Evolutionary conservation across 257 asterid species (phyloP).

Genomic region (Agastache rugosa): DNA sequence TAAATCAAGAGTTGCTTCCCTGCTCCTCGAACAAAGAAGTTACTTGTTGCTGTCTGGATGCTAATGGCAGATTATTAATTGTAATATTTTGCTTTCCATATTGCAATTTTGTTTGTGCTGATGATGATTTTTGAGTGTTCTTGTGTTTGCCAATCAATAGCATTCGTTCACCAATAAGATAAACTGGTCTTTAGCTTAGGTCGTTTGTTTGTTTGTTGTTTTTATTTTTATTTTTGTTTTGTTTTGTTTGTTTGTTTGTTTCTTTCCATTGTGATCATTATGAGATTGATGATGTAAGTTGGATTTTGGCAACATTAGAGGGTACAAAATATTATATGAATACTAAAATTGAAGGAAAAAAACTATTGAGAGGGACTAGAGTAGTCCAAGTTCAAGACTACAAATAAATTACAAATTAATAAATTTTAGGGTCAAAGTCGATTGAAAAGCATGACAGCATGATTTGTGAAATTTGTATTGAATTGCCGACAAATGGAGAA

Average conservation of each 20-base stretch:
- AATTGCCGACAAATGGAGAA: not conserved
- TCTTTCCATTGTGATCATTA: no score
- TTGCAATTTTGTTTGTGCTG: constrained; percentile 10
- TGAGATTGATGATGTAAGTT: not conserved
- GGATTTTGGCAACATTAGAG: not conserved
- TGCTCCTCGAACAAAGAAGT: constrained; percentile 28
- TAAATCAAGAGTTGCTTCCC: constrained; percentile 28
- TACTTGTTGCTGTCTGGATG: constrained; percentile 29
- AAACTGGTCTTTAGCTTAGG: not conserved
- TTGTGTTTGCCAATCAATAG: not conserved
- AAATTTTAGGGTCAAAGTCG: not conserved
- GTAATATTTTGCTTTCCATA: constrained; percentile 22
- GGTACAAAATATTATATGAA: not conserved
- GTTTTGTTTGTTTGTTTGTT: no score
- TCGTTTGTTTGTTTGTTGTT: not conserved
- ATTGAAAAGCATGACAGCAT: not conserved
- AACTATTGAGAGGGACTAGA: not conserved
- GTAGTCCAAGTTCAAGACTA: not conserved
- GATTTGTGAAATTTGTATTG: not conserved
- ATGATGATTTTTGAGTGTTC: not conserved
- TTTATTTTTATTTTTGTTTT: no score
- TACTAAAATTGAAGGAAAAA: not conserved
- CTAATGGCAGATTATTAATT: constrained; percentile 19
- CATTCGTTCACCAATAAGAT: not conserved
- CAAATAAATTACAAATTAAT: not conserved